Base-by-base conservation (phyloP, 2,329 filamentous ascomycete species). In the Colletotrichum filicis region DNA sequence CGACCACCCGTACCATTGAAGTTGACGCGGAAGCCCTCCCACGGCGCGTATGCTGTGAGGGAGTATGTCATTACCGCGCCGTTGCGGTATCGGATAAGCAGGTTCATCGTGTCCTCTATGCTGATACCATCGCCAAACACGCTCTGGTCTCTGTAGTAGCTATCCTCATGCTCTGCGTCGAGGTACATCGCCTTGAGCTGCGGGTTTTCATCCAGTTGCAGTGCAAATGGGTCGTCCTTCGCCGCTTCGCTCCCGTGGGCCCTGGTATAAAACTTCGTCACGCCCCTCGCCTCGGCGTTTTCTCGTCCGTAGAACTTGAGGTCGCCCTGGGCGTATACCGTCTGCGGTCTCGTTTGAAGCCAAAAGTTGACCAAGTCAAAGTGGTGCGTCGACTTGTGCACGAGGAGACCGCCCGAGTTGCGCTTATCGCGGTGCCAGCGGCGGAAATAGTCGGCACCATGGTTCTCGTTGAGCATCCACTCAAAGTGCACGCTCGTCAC, bases 101-200 rank as follows among this genome's bases (percentile, higher is more conserved):
- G 80, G 52, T 85, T 89, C 89, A 92, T 90, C 0, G 89, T 92
- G 76, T 92, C 90, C 78, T 92, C 90, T 71, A 92, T 92, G 75
- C 84, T 91, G 68, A 92, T 91, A 1, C 90, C 90, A 72, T 92
- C 90, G 0, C 88, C 85, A 66, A 92, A 92, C 0, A 91, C 89
- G 75, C 86, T 90, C 79, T 91, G 90, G 76, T 92, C 90, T 0
- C 90, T 86, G 73, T 88, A 85, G 76, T 92, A 92, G 19, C 85
- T 85, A 75, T 92, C 90, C 76, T 92, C 90, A 70, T 91, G 87
- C 82, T 92, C 90, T 0, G 90, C 90, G 46, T 91, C 89, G 0
- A 90, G 84, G 72, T 91, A 92, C 84, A 91, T 85, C 4, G 84
- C 85, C 80, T 88, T 90, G 26, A 92, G 80, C 74, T 89, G 86